Evolutionary conservation across 805 yeast species (phyloP).

Genomic region (Suhomyces canberraensis): DNA sequence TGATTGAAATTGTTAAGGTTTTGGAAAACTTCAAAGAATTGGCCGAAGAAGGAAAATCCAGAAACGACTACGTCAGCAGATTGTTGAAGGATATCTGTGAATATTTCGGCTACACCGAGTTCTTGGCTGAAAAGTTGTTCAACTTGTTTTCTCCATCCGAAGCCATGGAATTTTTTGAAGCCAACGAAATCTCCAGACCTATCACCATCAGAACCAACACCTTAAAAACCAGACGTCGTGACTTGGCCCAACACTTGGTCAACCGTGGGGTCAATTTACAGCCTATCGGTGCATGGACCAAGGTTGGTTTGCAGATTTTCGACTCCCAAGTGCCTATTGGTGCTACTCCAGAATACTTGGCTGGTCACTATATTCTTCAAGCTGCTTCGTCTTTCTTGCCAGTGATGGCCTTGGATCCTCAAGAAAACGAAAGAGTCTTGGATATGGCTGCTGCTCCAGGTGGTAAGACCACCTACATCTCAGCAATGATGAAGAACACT

Average conservation of each 20-base stretch:
- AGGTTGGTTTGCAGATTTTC: slow-evolving; percentile 94
- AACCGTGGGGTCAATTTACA: slow-evolving; percentile 96
- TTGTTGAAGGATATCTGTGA: slow-evolving; percentile 82
- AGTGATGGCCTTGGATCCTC: slow-evolving; percentile 97
- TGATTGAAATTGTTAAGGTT: slow-evolving; percentile 92
- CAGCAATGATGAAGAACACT: slow-evolving; percentile 96
- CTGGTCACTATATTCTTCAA: slow-evolving; percentile 96
- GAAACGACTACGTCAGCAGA: slow-evolving; percentile 78
- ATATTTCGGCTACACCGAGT: slow-evolving; percentile 90
- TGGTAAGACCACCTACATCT: slow-evolving; percentile 93
- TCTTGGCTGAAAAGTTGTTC: slow-evolving; percentile 90
- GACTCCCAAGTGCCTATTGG: slow-evolving; percentile 99
- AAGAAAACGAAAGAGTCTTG: slow-evolving; percentile 88
- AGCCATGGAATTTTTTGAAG: slow-evolving; percentile 97
- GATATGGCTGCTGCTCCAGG: slow-evolving; percentile 99
- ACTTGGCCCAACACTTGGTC: slow-evolving; percentile 89
- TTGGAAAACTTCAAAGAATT: slow-evolving; percentile 82
- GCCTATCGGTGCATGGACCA: slow-evolving; percentile 97
- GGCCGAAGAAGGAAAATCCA: slow-evolving; percentile 82
- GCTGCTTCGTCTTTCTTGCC: slow-evolving; percentile 98
- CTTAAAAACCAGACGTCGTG: slow-evolving; percentile 89
- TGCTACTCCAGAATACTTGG: slow-evolving; percentile 97
- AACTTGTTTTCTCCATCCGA: slow-evolving; percentile 90
- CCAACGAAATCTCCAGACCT: slow-evolving; percentile 96
- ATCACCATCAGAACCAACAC: slow-evolving; percentile 98